phyloP scores from a whole-genome alignment of 108 stramenopile genomes.

The Chaetoceros muelleri region DNA sequence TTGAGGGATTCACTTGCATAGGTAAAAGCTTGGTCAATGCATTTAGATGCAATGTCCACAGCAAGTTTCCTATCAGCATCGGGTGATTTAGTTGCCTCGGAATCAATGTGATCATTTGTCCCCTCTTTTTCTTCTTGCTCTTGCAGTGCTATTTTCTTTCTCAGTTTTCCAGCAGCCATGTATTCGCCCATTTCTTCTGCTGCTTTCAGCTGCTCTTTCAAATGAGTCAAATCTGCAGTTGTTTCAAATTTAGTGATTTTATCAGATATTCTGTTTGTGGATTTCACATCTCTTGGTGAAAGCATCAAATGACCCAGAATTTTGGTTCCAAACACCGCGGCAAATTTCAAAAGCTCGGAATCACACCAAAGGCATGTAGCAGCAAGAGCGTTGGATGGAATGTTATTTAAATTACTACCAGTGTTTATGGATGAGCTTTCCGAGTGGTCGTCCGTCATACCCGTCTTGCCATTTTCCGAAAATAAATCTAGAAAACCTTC shows the following conservation, averaged over 20 bases:
- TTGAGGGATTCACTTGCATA: constrained; percentile 76
- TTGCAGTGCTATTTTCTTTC: not conserved
- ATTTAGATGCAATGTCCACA: constrained; percentile 74
- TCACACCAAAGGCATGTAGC: constrained; percentile 81
- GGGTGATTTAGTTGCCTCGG: not conserved
- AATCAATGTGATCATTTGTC: too few relatives aligned
- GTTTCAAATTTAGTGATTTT: not conserved
- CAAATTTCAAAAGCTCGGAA: constrained; percentile 67
- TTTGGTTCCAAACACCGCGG: constrained; percentile 65
- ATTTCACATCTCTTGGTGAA: constrained; percentile 39
- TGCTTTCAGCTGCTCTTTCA: not conserved
- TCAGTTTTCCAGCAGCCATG: not conserved
- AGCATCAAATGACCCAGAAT: constrained; percentile 62
- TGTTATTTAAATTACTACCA: constrained; percentile 16
- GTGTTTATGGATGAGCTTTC: constrained; percentile 31
- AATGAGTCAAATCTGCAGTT: not conserved
- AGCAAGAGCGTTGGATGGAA: constrained; percentile 68
- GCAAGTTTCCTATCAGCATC: constrained; percentile 15
- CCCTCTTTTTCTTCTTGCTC: not conserved
- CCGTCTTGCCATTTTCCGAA: constrained; percentile 10
- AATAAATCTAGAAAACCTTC: constrained; percentile 80
- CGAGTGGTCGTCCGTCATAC: constrained; percentile 17
- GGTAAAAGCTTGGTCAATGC: constrained; percentile 73
- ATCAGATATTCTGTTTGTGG: not conserved
- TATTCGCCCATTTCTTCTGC: constrained; percentile 6